Conservation (phyloP, 768 basidiomycete species). For the Leccinum subtestaceum region DNA sequence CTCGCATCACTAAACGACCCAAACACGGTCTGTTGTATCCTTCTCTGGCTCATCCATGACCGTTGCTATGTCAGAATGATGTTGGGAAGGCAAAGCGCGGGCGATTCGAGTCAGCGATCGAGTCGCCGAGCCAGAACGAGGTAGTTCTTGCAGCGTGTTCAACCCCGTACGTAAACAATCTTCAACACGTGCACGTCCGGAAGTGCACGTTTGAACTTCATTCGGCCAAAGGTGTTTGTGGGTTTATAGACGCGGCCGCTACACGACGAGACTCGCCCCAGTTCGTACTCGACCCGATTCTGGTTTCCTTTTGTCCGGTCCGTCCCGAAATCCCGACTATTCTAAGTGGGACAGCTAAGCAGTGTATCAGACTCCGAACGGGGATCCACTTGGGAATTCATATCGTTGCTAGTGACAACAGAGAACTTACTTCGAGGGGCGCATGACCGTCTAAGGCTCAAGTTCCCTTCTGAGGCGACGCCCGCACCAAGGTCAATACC, state of each 20-base stretch:
- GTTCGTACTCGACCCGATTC: slow-evolving; percentile 8
- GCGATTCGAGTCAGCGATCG: slow-evolving; percentile 29
- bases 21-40: too few relatives aligned
- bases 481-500: slow-evolving; percentile 13
- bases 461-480: slow-evolving; percentile 5
- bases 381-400: slow-evolving; percentile 28
- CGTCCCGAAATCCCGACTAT: slow-evolving; percentile 9
- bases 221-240: slow-evolving; percentile 13
- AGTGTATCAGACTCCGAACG: slow-evolving; percentile 9
- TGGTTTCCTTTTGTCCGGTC: slow-evolving; percentile 10
- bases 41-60: too few relatives aligned
- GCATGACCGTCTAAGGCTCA: slow-evolving; percentile 5
- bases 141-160: slow-evolving; percentile 22
- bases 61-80: slow-evolving; percentile 16
- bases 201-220: slow-evolving; percentile 17
- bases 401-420: slow-evolving; percentile 24
- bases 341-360: background rate
- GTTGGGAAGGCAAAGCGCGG: slow-evolving; percentile 7
- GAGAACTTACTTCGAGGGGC: slow-evolving; percentile 16
- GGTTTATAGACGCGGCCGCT: slow-evolving; percentile 12
- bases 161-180: slow-evolving; percentile 25
- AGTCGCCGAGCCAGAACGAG: slow-evolving; percentile 27
- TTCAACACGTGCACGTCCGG: slow-evolving; percentile 26
- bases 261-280: slow-evolving; percentile 18
- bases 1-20: too few relatives aligned